A percentile compares a stretch with the other conserved stretches of the same genome.
Evolutionary conservation across 2,329 filamentous ascomycete species (phyloP).

Genomic region (Meredithiella fracta): DNA sequence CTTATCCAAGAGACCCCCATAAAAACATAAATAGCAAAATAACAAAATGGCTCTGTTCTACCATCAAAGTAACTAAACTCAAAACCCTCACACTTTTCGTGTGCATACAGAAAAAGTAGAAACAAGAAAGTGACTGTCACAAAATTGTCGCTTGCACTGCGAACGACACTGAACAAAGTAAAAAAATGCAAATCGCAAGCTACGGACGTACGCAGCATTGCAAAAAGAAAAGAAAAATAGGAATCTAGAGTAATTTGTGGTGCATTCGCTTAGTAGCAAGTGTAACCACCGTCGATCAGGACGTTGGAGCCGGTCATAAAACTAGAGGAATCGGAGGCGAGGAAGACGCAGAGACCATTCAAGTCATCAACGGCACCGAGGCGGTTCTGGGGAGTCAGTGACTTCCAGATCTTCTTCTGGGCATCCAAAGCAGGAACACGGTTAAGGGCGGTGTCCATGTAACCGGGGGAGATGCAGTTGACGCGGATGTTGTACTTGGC

Average conservation of each 20-base stretch:
- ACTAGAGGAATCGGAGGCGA: conserved; percentile 52
- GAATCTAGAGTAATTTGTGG: not conserved
- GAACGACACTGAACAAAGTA: not conserved
- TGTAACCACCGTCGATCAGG: conserved; percentile 55
- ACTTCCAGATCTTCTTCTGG: conserved; percentile 69
- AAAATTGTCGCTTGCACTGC: conserved; percentile 9
- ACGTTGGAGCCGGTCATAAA: conserved; percentile 69
- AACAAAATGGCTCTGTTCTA: conserved; percentile 5
- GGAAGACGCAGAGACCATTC: conserved; percentile 61
- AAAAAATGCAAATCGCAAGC: conserved; percentile 8
- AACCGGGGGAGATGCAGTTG: conserved; percentile 71
- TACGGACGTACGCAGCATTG: not conserved
- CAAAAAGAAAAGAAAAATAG: conserved; percentile 3
- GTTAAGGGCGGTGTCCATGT: conserved; percentile 76
- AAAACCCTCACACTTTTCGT: conserved; percentile 5
- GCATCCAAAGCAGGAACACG: conserved; percentile 60
- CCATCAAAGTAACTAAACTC: conserved; percentile 5
- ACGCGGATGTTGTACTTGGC: conserved; percentile 65
- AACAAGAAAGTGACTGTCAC: conserved; percentile 4
- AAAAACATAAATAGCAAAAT: conserved; percentile 3
- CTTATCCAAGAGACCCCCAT: conserved; percentile 7
- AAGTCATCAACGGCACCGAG: conserved; percentile 59
- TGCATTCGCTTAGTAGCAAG: conserved; percentile 32
- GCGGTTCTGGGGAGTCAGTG: conserved; percentile 55
- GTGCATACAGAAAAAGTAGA: not conserved